phyloP scores from a whole-genome alignment of 192 early-diverging fungal species.

The Backusella psychrophila region DNA sequence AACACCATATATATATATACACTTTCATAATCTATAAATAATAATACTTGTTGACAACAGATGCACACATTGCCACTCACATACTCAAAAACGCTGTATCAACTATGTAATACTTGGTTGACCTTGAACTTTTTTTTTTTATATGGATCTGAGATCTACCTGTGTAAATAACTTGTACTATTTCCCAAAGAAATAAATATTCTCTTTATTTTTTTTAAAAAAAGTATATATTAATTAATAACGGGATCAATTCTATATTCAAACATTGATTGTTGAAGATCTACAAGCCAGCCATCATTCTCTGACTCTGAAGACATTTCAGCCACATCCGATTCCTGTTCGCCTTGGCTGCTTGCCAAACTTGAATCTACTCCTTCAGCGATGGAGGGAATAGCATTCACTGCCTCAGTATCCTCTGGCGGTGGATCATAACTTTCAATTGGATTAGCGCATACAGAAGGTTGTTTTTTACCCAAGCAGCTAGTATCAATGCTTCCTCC shows the following conservation, averaged over 20 bases:
- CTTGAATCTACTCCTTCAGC: background rate
- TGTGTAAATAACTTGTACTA: background rate
- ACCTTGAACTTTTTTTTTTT: background rate
- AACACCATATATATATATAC: background rate
- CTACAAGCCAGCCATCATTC: background rate
- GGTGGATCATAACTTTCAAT: background rate
- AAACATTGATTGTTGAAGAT: background rate
- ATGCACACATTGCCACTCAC: background rate
- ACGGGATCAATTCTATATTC: background rate
- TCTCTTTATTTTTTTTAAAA: background rate
- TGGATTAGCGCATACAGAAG: background rate
- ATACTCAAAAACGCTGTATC: background rate
- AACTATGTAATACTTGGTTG: background rate
- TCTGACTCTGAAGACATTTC: background rate
- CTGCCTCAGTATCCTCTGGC: background rate
- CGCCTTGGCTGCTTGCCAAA: background rate
- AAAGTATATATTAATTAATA: background rate
- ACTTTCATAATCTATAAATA: background rate
- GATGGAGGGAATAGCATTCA: background rate
- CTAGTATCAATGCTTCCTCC: background rate
- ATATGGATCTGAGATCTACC: background rate
- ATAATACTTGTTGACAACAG: background rate
- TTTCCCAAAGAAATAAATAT: background rate
- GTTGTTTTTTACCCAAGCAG: background rate
- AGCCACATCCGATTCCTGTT: background rate